Evolutionary conservation across 352 stramenopile genomes (phyloP), one percentile per base, ranked within the genome.

Genomic region (Pythium diclinum): DNA sequence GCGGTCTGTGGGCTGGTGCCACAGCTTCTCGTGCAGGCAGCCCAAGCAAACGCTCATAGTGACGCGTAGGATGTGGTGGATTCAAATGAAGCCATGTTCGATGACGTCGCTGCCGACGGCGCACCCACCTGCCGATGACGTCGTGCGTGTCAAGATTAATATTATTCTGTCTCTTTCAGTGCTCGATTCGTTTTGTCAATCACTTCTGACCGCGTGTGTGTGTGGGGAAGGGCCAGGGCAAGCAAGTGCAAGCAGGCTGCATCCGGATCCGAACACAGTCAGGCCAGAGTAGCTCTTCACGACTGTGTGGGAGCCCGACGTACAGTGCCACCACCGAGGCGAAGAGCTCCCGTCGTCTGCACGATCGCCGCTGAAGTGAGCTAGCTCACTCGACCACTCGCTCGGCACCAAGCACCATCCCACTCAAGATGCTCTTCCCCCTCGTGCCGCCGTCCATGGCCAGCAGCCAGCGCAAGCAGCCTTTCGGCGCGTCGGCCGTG

Each of bases 1-100:
- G 40, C 64, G n/a, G 60, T 71, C 21, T 79, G 75, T 53, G 62
- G 67, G 19, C 57, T 38, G 23, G 42, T 55, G 34, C n/a, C 54
- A 0, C 34, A 56, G 9, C 25, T 51, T 33, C 61, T 57, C 10
- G 16, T 9, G 13, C 52, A 61, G n/a, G 44, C 44, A 30, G 44
- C 44, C 3, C 44, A 51, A 19, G 44, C 44, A 16, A 56, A 46
- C 38, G 40, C 28, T 60, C 61, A 42, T 56, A 51, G 52, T 52
- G 52, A 47, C 53, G 23, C 40, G 23, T 52, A 30, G 9, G 44
- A 19, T 11, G 16, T 47, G 40, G 21, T 9, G 5, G 3, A 21
- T 47, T 47, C 5, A 16, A 47, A 47, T 23, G 40, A 19, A 23
- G 52, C 42, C 33, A 28, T 30, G 33, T n/a, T 23, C 6, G 25